These are phyloP conservation scores for Symbiodinium pilosum DNA, from an alignment of 73 alveolate genomes.

Conservation along the genomic window DNA sequence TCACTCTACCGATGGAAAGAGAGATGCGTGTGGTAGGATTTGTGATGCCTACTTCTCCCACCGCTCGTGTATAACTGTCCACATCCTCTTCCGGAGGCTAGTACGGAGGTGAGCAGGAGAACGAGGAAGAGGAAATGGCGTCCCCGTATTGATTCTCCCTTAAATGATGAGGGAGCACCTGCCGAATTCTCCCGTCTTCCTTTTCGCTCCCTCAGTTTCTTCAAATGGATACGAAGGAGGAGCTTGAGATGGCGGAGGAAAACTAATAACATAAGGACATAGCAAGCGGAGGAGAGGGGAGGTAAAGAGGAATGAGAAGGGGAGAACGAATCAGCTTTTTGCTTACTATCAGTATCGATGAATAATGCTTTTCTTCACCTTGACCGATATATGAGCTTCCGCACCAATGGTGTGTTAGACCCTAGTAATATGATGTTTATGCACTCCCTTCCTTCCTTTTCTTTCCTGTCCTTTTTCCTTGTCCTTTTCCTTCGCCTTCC, in stretches of 20 bases:
- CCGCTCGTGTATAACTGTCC: neutral
- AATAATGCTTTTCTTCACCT: neutral
- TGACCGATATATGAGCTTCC: neutral
- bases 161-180: neutral
- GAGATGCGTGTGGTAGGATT: neutral
- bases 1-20: neutral
- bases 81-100: neutral
- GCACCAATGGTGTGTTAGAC: neutral
- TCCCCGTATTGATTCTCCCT: neutral
- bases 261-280: neutral
- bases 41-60: neutral
- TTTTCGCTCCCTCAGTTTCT: neutral
- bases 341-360: neutral
- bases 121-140: neutral
- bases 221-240: neutral
- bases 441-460: neutral
- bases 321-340: neutral
- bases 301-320: neutral
- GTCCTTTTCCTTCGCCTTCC: neutral
- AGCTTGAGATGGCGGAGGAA: neutral
- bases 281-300: neutral
- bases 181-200: neutral
- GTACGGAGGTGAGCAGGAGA: neutral
- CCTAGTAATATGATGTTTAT: neutral
- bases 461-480: neutral